A percentile compares a stretch with the other conserved stretches of the same genome.
phyloP scores from a whole-genome alignment of 805 yeast genomes.

The Candida orba region DNA sequence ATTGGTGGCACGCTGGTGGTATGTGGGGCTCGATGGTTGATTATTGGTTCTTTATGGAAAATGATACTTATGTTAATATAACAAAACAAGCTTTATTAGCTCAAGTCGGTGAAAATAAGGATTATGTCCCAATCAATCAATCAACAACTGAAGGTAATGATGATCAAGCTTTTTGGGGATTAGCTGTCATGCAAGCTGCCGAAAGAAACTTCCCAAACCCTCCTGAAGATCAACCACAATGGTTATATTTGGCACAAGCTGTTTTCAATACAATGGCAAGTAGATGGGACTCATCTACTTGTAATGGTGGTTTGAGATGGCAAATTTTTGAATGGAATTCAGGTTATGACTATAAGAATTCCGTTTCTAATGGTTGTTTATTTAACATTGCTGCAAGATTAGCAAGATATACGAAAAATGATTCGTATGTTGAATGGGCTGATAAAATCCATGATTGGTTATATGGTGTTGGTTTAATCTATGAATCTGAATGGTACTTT shows the following conservation, averaged over 20 bases:
- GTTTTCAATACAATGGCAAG: slow-evolving; percentile 77
- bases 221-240: slow-evolving; percentile 46
- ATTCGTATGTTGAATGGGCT: slow-evolving; percentile 66
- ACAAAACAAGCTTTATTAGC: slow-evolving; percentile 51
- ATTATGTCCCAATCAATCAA: slow-evolving; percentile 77
- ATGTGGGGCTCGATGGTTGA: slow-evolving; percentile 56
- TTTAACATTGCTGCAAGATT: slow-evolving; percentile 79
- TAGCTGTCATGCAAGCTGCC: slow-evolving; percentile 77
- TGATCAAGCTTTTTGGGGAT: slow-evolving; percentile 92
- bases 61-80: slow-evolving; percentile 51
- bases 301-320: slow-evolving; percentile 85
- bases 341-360: slow-evolving; percentile 80
- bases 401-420: slow-evolving; percentile 71
- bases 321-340: slow-evolving; percentile 85
- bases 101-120: slow-evolving; percentile 58
- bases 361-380: slow-evolving; percentile 80
- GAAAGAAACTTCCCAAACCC: slow-evolving; percentile 80
- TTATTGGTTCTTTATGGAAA: slow-evolving; percentile 57
- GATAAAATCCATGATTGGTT: slow-evolving; percentile 75
- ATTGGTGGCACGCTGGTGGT: slow-evolving; percentile 93
- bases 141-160: slow-evolving; percentile 85
- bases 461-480: slow-evolving; percentile 38
- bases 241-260: slow-evolving; percentile 79
- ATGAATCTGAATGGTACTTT: slow-evolving; percentile 30
- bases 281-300: slow-evolving; percentile 62